A percentile compares a stretch with the other conserved stretches of the same genome.
These are phyloP conservation scores for Amaranthus hypochondriacus DNA, from an alignment of 148 eudicot species.

Conservation along the genomic window DNA sequence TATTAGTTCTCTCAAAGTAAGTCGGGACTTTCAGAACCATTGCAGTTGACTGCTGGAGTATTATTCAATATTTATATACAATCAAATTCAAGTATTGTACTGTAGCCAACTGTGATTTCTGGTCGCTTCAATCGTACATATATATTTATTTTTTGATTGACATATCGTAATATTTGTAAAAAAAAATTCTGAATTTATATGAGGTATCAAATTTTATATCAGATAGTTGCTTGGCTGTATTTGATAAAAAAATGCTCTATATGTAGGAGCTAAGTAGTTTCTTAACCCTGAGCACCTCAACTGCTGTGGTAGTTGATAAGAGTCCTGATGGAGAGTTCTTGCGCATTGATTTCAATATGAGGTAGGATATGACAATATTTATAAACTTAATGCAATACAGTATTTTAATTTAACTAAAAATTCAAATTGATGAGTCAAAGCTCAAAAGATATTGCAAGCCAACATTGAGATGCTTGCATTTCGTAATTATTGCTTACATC, in stretches of 20 bases:
- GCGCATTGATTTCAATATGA: constrained; percentile 81
- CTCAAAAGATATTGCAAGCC: too few species aligned
- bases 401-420: too few species aligned
- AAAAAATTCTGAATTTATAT: neutral
- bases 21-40: neutral
- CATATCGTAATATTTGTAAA: too few species aligned
- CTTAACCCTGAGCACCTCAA: constrained; percentile 65
- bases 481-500: too few species aligned
- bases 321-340: constrained; percentile 83
- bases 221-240: neutral
- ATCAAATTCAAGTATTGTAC: too few species aligned
- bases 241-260: constrained; percentile 11
- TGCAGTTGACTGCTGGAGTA: neutral
- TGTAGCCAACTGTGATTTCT: too few species aligned
- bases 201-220: neutral
- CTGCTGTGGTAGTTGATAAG: constrained; percentile 76
- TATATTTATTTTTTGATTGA: too few species aligned
- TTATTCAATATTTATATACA: too few species aligned
- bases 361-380: constrained; percentile 32
- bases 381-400: too few species aligned
- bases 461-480: too few species aligned
- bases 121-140: too few species aligned
- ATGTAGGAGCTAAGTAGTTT: constrained; percentile 79
- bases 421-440: too few species aligned
- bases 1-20: neutral